A percentile compares a stretch with the other conserved stretches of the same genome.
Evolutionary conservation across 1,284 basidiomycete species (phyloP).

Genomic region (Naganishia liquefaciens): DNA sequence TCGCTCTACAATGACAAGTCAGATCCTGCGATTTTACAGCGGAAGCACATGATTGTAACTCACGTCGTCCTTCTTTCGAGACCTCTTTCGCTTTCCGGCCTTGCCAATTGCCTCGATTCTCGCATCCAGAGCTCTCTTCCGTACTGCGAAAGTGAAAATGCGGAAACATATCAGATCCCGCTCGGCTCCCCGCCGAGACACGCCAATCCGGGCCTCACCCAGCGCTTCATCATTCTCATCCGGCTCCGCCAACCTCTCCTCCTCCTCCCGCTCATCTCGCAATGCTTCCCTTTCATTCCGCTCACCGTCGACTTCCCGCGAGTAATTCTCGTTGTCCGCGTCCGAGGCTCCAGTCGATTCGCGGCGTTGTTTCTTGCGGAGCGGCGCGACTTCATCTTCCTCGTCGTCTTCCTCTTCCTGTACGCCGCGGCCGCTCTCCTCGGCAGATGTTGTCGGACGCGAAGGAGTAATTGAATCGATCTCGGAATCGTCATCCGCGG

Average conservation of each 20-base stretch:
- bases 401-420: constrained; percentile 24
- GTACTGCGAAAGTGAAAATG: constrained; percentile 31
- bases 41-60: constrained; percentile 37
- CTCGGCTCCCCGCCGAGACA: not conserved
- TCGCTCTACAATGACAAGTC: constrained; percentile 55
- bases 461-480: constrained; percentile 5
- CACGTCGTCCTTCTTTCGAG: constrained; percentile 67
- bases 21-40: not conserved
- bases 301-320: constrained; percentile 9
- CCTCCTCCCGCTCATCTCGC: constrained; percentile 15
- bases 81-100: constrained; percentile 66
- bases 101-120: constrained; percentile 80
- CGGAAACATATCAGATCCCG: not conserved
- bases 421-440: not conserved
- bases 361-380: constrained; percentile 21
- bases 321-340: not conserved
- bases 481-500: constrained; percentile 10
- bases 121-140: constrained; percentile 41
- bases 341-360: constrained; percentile 21
- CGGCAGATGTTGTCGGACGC: constrained; percentile 1
- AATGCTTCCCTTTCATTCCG: constrained; percentile 5
- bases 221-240: constrained; percentile 23
- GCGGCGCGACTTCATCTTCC: constrained; percentile 15
- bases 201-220: not conserved
- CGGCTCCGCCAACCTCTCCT: constrained; percentile 16